These are phyloP conservation scores for Parascedosporium putredinis DNA, from an alignment of 2,329 filamentous ascomycete species.

Conservation along the genomic window DNA sequence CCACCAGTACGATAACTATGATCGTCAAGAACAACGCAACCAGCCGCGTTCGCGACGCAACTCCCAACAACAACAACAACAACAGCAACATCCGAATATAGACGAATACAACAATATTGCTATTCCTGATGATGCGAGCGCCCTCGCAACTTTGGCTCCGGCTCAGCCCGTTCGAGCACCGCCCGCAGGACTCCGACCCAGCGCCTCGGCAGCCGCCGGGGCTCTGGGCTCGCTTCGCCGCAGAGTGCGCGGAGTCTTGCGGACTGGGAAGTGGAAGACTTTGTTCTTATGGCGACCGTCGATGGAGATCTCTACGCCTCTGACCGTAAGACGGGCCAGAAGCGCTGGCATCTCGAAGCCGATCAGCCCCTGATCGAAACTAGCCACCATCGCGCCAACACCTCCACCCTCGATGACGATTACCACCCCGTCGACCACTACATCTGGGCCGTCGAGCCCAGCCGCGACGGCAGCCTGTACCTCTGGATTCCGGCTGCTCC, in stretches of 20 bases:
- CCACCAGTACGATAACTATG: too few species aligned
- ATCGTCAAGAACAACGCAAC: background rate
- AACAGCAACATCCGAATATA: conserved; percentile 21
- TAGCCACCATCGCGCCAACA: conserved; percentile 64
- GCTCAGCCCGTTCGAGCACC: conserved; percentile 91
- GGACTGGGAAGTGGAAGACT: conserved; percentile 99
- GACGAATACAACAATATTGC: conserved; percentile 22
- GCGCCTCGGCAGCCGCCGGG: conserved; percentile 35
- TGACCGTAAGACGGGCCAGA: conserved; percentile 74
- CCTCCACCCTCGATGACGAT: conserved; percentile 48
- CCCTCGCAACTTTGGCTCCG: conserved; percentile 96
- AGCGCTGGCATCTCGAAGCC: conserved; percentile 76
- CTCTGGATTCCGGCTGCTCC: conserved; percentile 61
- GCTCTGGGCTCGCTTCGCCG: conserved; percentile 66
- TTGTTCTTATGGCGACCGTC: conserved; percentile 99
- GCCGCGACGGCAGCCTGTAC: conserved; percentile 75
- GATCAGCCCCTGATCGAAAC: conserved; percentile 88
- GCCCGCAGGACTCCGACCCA: conserved; percentile 49
- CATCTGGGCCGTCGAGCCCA: conserved; percentile 92
- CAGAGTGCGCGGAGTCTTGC: conserved; percentile 91
- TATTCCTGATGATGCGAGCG: conserved; percentile 68
- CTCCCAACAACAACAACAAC: conserved; percentile 19
- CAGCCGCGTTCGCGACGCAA: conserved; percentile 3
- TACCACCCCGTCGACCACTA: conserved; percentile 68
- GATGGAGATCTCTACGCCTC: conserved; percentile 91